Percentiles rank a stretch among this genome's conserved stretches.
phyloP scores from a whole-genome alignment of 345 rosid genomes.

The Eucalyptus grandis region DNA sequence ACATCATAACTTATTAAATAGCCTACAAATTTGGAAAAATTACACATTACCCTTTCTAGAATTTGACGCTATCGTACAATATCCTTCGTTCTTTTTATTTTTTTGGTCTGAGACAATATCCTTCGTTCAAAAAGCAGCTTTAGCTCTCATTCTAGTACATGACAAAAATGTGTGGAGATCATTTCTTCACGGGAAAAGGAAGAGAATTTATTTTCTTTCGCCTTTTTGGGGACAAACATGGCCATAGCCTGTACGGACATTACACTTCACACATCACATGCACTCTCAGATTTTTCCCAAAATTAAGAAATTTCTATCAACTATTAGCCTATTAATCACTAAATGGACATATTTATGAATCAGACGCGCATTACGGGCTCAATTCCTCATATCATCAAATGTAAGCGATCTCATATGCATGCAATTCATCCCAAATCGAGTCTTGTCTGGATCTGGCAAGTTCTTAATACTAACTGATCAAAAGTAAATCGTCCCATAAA shows the following conservation, averaged over 20 bases:
- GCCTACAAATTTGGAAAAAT: not conserved
- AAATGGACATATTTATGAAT: not conserved
- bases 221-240: not conserved
- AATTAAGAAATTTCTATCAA: not conserved
- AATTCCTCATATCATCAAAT: not conserved
- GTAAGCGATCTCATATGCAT: not conserved
- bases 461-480: not conserved
- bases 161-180: not conserved
- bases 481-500: not conserved
- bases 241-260: not conserved
- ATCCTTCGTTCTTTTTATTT: not conserved
- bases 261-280: not conserved
- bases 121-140: not conserved
- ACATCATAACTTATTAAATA: not conserved
- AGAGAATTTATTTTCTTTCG: not conserved
- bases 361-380: not conserved
- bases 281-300: not conserved
- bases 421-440: not conserved
- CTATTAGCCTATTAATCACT: not conserved
- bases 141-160: not conserved
- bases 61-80: not conserved
- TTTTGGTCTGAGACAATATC: not conserved
- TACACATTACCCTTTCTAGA: not conserved
- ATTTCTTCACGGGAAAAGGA: not conserved
- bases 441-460: accelerated